phyloP scores from a whole-genome alignment of 2,329 filamentous ascomycete species.

The Sporothrix schenckii region DNA sequence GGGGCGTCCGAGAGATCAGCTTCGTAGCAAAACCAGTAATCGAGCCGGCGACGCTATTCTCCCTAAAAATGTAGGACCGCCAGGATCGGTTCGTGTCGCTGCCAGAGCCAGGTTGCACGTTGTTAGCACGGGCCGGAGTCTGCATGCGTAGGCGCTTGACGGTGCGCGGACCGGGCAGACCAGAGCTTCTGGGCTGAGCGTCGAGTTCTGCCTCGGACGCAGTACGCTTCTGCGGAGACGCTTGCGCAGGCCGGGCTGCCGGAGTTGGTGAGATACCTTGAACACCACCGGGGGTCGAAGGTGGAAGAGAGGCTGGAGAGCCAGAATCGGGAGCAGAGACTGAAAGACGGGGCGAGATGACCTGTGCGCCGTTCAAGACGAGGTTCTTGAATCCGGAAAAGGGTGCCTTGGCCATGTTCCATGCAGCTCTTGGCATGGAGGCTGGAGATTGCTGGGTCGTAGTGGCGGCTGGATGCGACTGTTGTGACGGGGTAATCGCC shows the following conservation, averaged over 20 bases:
- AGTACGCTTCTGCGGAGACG: slow-evolving; percentile 25
- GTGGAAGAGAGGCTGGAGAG: background rate
- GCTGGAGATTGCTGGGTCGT: slow-evolving; percentile 10
- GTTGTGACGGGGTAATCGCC: slow-evolving; percentile 7
- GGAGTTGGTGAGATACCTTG: background rate
- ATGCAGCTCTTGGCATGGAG: slow-evolving; percentile 36
- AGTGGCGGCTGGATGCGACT: slow-evolving; percentile 7
- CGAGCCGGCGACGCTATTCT: slow-evolving; percentile 32
- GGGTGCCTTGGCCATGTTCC: slow-evolving; percentile 40
- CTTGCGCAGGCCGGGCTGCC: background rate
- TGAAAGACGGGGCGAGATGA: slow-evolving; percentile 39
- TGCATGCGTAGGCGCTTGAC: slow-evolving; percentile 14
- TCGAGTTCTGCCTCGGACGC: slow-evolving; percentile 19
- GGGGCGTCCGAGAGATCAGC: slow-evolving; percentile 27
- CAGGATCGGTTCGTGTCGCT: slow-evolving; percentile 27
- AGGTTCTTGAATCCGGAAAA: slow-evolving; percentile 42
- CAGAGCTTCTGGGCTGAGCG: background rate
- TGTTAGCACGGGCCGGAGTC: background rate
- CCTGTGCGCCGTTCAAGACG: slow-evolving; percentile 41
- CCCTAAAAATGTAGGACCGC: slow-evolving; percentile 32
- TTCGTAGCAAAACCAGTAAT: slow-evolving; percentile 33
- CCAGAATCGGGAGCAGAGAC: background rate
- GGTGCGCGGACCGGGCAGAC: background rate
- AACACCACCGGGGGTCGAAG: background rate
- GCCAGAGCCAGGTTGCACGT: slow-evolving; percentile 18